phyloP scores from a whole-genome alignment of 2,329 filamentous ascomycete genomes.

The Fusarium sp. region DNA sequence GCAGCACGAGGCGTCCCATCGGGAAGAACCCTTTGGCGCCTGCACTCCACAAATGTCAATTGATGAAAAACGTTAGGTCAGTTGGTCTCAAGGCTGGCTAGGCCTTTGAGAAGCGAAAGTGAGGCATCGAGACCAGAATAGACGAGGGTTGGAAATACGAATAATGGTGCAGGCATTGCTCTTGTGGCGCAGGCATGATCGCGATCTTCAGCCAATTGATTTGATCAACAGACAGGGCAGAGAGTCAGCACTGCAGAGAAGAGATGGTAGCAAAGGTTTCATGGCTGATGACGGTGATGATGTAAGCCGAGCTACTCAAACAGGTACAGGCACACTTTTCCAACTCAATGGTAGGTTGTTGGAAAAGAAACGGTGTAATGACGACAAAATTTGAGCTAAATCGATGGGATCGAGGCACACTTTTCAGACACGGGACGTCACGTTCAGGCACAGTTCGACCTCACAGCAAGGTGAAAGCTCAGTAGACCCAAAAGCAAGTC shows the following conservation, averaged over 20 bases:
- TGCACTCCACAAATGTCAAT: slow-evolving; percentile 41
- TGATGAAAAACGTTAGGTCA: slow-evolving; percentile 13
- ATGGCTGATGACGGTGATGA: slow-evolving; percentile 18
- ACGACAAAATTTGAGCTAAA: slow-evolving; percentile 29
- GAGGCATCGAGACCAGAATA: slow-evolving; percentile 18
- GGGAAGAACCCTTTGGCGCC: slow-evolving; percentile 42
- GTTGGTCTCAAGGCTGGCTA: slow-evolving; percentile 21
- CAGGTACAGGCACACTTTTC: background rate
- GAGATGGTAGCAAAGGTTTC: background rate
- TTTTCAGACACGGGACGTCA: slow-evolving; percentile 27
- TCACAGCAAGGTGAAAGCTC: background rate
- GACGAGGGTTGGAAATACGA: slow-evolving; percentile 17
- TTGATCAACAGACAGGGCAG: background rate
- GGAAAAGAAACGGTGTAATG: slow-evolving; percentile 10
- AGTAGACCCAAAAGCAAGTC: background rate
- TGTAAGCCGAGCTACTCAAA: slow-evolving; percentile 16
- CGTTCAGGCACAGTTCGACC: slow-evolving; percentile 1
- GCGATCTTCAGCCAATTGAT: slow-evolving; percentile 13
- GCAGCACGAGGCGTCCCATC: slow-evolving; percentile 40
- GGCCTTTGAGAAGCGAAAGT: slow-evolving; percentile 10
- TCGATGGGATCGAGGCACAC: slow-evolving; percentile 18
- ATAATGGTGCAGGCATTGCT: slow-evolving; percentile 7
- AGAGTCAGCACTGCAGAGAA: background rate
- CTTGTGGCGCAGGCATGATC: slow-evolving; percentile 23
- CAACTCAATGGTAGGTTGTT: background rate